Evolutionary conservation across 164 flowering plant species (phyloP), one percentile per base, ranked within the genome.

Genomic region (Stephania yunnanensis): DNA sequence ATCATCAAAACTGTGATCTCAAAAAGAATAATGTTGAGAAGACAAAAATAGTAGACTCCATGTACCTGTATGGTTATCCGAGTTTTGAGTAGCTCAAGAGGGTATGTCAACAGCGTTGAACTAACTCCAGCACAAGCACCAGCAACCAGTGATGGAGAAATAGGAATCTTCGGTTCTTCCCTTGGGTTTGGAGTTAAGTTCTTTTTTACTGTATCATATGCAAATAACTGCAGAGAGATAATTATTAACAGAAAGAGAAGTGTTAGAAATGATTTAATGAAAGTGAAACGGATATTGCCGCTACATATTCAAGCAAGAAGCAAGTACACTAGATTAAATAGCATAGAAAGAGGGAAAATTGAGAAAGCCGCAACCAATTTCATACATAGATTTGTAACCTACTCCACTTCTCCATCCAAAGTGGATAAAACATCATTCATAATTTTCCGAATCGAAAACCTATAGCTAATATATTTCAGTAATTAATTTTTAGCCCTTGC

Each of bases 51-150:
- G 29, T 31, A 8, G 46, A 46, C 8, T 70, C 17, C n/a, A 50
- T 30, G 36, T 86, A 95, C 99, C 97, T 95, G 92, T 68, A 95
- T 85, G 42, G 99, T 95, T 64, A 95, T 61, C 67, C 99, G 93
- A 73, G 99, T 95, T 82, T 95, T 95, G 74, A 95, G 79, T 69
- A 95, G 77, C 84, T 95, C 99, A 29, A 95, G 97, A 13, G 99
- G 99, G 76, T 95, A 95, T 12, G 98, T 95, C 67, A 78, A 77
- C 73, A 95, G 69, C 20, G 99, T 95, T 7, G 98, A 92, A 82
- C 94, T 89, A 30, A 95, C 94, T 78, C 99, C 99, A 70, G 99
- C 99, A 79, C 88, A 87, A 19, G 99, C 99, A 17, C 99, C 99
- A 5, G 99, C 99, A 55, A 95, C 73, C 73, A 90, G 82, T 31